phyloP scores from a whole-genome alignment of 129 eudicot species.

The Dittrichia graveolens region DNA sequence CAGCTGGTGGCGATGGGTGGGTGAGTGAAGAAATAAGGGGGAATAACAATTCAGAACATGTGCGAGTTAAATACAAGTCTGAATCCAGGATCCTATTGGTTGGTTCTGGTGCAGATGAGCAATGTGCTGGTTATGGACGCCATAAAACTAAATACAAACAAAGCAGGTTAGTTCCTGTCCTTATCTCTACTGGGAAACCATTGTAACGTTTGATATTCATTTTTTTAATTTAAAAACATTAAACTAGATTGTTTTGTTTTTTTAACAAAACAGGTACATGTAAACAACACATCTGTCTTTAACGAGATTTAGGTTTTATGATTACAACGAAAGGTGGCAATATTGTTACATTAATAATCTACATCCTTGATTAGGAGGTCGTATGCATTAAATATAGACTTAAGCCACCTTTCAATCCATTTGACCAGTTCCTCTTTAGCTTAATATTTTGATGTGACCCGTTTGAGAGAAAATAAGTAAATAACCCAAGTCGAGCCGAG shows the following conservation, averaged over 20 bases:
- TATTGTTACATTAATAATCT: not conserved
- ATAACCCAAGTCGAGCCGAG: not conserved
- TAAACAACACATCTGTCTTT: not conserved
- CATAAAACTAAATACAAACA: constrained; percentile 81
- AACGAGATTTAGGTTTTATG: not conserved
- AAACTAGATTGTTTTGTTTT: not conserved
- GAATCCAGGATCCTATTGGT: constrained; percentile 84
- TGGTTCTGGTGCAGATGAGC: constrained; percentile 99
- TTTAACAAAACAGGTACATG: not conserved
- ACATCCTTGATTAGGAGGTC: too few species aligned
- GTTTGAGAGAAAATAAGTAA: not conserved
- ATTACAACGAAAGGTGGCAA: not conserved
- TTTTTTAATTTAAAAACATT: not conserved
- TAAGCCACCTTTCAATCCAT: too few species aligned
- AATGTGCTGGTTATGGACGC: constrained; percentile 99
- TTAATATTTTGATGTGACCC: too few species aligned
- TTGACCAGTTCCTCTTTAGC: too few species aligned
- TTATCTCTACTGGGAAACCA: not conserved
- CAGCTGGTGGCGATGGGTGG: constrained; percentile 90
- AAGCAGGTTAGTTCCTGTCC: constrained; percentile 52
- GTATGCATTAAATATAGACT: too few species aligned
- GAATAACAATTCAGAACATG: constrained; percentile 23
- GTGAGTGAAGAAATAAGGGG: constrained; percentile 39
- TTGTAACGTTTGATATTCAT: too few species aligned
- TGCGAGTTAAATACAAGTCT: constrained; percentile 58